These are phyloP conservation scores for Pichia phayaonensis DNA, from an alignment of 805 yeast species.

Conservation along the genomic window DNA sequence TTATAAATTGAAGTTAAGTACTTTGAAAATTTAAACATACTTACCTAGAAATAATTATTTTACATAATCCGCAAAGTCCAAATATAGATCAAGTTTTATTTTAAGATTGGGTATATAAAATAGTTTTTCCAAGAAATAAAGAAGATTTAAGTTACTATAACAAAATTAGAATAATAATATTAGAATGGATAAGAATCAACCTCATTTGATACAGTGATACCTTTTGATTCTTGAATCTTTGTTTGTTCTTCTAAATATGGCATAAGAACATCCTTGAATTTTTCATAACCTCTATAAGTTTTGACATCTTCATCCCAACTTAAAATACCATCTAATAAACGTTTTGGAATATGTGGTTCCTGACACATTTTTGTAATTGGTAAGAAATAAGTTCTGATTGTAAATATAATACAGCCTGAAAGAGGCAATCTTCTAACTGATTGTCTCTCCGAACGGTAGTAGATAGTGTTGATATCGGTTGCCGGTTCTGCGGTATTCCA, in stretches of 20 bases:
- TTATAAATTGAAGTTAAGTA: too few relatives aligned
- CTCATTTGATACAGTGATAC: conserved; percentile 34
- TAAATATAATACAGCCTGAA: conserved; percentile 50
- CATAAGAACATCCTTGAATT: conserved; percentile 43
- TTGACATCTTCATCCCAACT: conserved; percentile 57
- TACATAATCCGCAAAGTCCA: too few relatives aligned
- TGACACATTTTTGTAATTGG: conserved; percentile 46
- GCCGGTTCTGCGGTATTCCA: conserved; percentile 59
- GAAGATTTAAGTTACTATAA: too few relatives aligned
- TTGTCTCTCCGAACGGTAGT: conserved; percentile 60
- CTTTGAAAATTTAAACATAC: too few relatives aligned
- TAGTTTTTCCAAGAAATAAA: not conserved
- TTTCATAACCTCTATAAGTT: conserved; percentile 51
- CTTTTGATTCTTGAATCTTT: conserved; percentile 38
- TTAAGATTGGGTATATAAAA: not conserved
- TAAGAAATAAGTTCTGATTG: conserved; percentile 55
- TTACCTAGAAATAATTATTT: too few relatives aligned
- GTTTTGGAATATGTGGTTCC: conserved; percentile 56
- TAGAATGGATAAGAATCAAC: conserved; percentile 37
- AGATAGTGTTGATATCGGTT: conserved; percentile 36
- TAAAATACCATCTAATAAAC: conserved; percentile 49
- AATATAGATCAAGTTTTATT: too few relatives aligned
- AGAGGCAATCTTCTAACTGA: conserved; percentile 53
- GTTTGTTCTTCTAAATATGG: conserved; percentile 48
- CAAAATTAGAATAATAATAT: not conserved